Percentiles rank a stretch among this genome's conserved stretches.
phyloP scores from a whole-genome alignment of 1,284 basidiomycete species.

The Somion occarium region DNA sequence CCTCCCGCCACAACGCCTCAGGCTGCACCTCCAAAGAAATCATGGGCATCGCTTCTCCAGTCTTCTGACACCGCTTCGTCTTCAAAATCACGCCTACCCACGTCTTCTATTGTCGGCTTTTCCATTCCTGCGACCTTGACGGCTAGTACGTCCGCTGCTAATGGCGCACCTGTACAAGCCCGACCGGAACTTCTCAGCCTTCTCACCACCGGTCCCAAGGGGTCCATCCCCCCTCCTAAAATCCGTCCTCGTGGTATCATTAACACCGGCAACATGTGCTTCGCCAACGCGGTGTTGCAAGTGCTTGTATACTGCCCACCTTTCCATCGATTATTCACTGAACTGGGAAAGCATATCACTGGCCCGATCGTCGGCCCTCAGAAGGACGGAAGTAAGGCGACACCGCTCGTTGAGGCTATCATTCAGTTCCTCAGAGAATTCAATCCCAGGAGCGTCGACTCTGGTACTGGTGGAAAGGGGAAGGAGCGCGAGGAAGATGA shows the following conservation, averaged over 20 bases:
- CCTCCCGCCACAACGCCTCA: slow-evolving; percentile 24
- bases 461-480: slow-evolving; percentile 29
- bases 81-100: slow-evolving; percentile 44
- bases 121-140: slow-evolving; percentile 49
- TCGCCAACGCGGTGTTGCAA: slow-evolving; percentile 93
- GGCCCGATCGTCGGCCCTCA: slow-evolving; percentile 26
- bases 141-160: slow-evolving; percentile 10
- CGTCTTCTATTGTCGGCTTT: slow-evolving; percentile 62
- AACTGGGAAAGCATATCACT: slow-evolving; percentile 55
- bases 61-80: slow-evolving; percentile 33
- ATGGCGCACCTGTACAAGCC: slow-evolving; percentile 32
- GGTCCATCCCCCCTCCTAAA: slow-evolving; percentile 28
- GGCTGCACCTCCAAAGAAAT: slow-evolving; percentile 46
- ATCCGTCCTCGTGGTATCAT: slow-evolving; percentile 80
- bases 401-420: slow-evolving; percentile 81
- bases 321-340: slow-evolving; percentile 77
- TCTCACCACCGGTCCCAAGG: slow-evolving; percentile 44
- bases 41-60: slow-evolving; percentile 74
- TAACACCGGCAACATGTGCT: slow-evolving; percentile 97
- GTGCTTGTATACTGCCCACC: slow-evolving; percentile 86
- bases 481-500: slow-evolving; percentile 34
- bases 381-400: slow-evolving; percentile 43
- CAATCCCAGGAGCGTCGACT: slow-evolving; percentile 29
- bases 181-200: slow-evolving; percentile 56
- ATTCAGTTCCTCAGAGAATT: slow-evolving; percentile 85